A percentile compares a stretch with the other conserved stretches of the same genome.
Conservation (phyloP, 805 yeast genomes). For the Isabelozyma heimii region DNA sequence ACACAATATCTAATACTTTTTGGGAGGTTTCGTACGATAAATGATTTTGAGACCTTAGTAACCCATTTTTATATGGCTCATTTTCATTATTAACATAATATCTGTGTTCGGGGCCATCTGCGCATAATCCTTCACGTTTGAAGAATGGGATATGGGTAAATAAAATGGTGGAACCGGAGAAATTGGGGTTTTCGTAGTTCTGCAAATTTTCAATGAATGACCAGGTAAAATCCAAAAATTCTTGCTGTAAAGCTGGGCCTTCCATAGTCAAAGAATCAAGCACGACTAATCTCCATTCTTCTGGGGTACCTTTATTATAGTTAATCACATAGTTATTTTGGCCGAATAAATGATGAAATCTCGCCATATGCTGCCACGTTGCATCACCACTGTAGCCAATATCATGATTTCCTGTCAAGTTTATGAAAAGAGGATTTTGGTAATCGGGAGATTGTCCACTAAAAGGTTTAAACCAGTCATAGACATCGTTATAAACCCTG, state of each 20-base stretch:
- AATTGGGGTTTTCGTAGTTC: conserved; percentile 43
- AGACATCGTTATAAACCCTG: conserved; percentile 50
- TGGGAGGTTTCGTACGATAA: conserved; percentile 65
- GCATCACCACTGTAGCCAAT: conserved; percentile 95
- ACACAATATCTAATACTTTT: conserved; percentile 66
- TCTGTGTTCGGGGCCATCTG: conserved; percentile 71
- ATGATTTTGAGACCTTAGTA: conserved; percentile 83
- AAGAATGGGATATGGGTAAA: conserved; percentile 88
- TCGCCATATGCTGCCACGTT: conserved; percentile 82
- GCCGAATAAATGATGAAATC: conserved; percentile 76
- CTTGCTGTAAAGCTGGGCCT: conserved; percentile 83
- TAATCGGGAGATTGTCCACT: conserved; percentile 26
- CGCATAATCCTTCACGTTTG: conserved; percentile 78
- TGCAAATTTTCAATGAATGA: conserved; percentile 64
- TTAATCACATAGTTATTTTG: conserved; percentile 80
- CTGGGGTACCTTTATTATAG: conserved; percentile 57
- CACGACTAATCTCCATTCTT: conserved; percentile 88
- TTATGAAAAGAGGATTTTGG: conserved; percentile 67
- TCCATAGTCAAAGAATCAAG: conserved; percentile 80
- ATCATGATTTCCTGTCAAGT: conserved; percentile 93
- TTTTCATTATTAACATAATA: conserved; percentile 49
- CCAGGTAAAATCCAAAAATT: conserved; percentile 66
- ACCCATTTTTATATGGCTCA: conserved; percentile 68
- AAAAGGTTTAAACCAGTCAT: conserved; percentile 57
- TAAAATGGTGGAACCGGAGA: conserved; percentile 76